phyloP scores from a whole-genome alignment of 371 early-diverging fungal species.

The Mortierella sp. region DNA sequence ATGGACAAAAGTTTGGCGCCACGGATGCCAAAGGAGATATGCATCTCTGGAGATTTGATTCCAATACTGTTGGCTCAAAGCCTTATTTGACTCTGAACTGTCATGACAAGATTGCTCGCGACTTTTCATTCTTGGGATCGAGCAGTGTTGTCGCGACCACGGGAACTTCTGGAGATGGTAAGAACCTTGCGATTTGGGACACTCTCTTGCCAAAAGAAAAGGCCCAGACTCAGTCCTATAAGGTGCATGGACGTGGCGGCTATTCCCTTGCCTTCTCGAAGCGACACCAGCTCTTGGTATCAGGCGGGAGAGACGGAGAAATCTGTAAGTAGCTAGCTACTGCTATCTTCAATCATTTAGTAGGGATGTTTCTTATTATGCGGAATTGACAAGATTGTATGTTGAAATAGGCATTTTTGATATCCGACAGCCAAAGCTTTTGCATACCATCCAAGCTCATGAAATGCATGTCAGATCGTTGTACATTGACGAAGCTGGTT shows the following conservation, averaged over 20 bases:
- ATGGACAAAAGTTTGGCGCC: conserved; percentile 84
- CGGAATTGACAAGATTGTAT: not conserved
- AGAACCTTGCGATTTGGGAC: conserved; percentile 84
- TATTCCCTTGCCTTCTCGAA: conserved; percentile 77
- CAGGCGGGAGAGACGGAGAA: conserved; percentile 84
- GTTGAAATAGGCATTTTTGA: conserved; percentile 74
- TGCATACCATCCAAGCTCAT: conserved; percentile 82
- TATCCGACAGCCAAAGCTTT: conserved; percentile 73
- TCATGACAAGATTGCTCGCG: conserved; percentile 76
- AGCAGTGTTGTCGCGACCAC: conserved; percentile 82
- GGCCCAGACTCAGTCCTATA: conserved; percentile 58
- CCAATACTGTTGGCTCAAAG: conserved; percentile 70
- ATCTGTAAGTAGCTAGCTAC: conserved; percentile 66
- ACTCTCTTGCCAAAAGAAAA: conserved; percentile 76
- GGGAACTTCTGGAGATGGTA: conserved; percentile 70
- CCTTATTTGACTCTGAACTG: conserved; percentile 68
- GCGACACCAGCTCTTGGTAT: conserved; percentile 71
- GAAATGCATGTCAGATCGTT: conserved; percentile 76
- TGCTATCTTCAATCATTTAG: not conserved
- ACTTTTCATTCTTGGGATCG: conserved; percentile 80
- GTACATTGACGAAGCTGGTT: conserved; percentile 69
- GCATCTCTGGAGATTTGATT: conserved; percentile 82
- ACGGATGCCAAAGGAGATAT: conserved; percentile 77
- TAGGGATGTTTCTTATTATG: not conserved
- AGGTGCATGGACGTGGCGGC: conserved; percentile 64